Base-by-base conservation (phyloP, 2,329 filamentous ascomycete genomes). In the Plenodomus tracheiphilus region DNA sequence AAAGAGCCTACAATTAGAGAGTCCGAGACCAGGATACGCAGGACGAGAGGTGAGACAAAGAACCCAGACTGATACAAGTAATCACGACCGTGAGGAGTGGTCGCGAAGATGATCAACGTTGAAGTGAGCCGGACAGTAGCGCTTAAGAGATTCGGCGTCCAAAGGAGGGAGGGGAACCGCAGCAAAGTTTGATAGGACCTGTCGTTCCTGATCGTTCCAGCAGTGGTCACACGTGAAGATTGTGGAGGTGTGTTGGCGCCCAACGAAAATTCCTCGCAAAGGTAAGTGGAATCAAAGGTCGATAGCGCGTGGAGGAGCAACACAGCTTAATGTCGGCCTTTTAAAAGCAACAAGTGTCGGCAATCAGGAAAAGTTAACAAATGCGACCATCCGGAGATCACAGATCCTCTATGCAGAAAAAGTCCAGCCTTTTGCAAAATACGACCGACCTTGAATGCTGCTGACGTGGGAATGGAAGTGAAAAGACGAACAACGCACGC, bases 101-200 rank as follows among this genome's bases (percentile, higher is more conserved):
- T 36, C 19, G 52, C 50, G 51, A 62, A 56, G 60, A 54, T 66
- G 66, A 70, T 66, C 64, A 69, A 67, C 63, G 37, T 45, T 67
- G 41, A 63, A 15, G 30, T 51, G 63, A 63, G 64, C 62, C 57
- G 41, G 52, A 47, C 10, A 48, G 58, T 62, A 61, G 61, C 56
- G 56, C 61, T 59, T 53, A 11, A 18, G 41, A 20, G 48, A 37
- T 58, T 54, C 56, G 53, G 49, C 54, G 49, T 54, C 53, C 53
- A 35, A 39, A 51, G 51, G 61, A 61, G 58, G 58, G 59, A 62
- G 60, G 54, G 53, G 52, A 53, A 46, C 53, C 55, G 59, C 59
- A 35, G 49, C 46, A 46, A 47, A 32, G 36, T 44, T 39, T 25
- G 43, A 43, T 36, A 47, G 48, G 9, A 45, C 37, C 41, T 48